phyloP scores from a whole-genome alignment of 352 stramenopile species.

The Phytophthora niederhauseri region DNA sequence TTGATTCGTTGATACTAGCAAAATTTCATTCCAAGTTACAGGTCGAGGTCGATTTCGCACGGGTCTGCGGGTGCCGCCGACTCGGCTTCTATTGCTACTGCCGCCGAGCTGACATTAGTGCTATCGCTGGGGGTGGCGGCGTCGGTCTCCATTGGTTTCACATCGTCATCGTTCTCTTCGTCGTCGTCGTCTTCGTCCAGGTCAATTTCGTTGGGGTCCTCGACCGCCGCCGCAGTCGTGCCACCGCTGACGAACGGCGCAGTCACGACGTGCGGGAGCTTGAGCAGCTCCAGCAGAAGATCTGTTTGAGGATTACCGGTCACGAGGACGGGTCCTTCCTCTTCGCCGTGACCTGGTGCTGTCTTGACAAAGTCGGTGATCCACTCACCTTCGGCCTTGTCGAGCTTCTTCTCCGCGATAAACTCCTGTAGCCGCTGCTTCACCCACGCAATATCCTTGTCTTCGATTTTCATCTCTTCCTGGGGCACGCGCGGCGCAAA shows the following conservation, averaged over 20 bases:
- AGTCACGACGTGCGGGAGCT: conserved; percentile 95
- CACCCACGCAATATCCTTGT: conserved; percentile 83
- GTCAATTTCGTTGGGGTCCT: conserved; percentile 67
- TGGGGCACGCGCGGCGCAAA: conserved; percentile 71
- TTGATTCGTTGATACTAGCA: background rate
- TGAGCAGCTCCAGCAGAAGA: conserved; percentile 90
- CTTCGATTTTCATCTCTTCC: conserved; percentile 77
- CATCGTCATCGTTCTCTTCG: conserved; percentile 15
- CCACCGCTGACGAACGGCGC: conserved; percentile 73
- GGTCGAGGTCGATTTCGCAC: conserved; percentile 47
- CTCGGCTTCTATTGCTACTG: conserved; percentile 20
- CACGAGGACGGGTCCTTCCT: conserved; percentile 32
- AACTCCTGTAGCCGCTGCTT: conserved; percentile 54
- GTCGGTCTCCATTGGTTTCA: conserved; percentile 26
- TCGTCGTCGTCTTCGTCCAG: conserved; percentile 51
- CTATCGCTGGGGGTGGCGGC: conserved; percentile 3
- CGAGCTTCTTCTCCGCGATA: conserved; percentile 53
- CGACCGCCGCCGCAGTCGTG: conserved; percentile 17
- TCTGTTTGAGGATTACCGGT: conserved; percentile 97
- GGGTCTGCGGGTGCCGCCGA: conserved; percentile 21
- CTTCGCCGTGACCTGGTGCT: conserved; percentile 62
- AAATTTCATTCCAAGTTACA: conserved; percentile 27
- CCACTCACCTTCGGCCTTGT: conserved; percentile 65
- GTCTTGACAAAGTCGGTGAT: conserved; percentile 84
- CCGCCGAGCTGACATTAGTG: conserved; percentile 4